Conservation (phyloP, 192 early-diverging fungal genomes). For the Linnemannia exigua region DNA sequence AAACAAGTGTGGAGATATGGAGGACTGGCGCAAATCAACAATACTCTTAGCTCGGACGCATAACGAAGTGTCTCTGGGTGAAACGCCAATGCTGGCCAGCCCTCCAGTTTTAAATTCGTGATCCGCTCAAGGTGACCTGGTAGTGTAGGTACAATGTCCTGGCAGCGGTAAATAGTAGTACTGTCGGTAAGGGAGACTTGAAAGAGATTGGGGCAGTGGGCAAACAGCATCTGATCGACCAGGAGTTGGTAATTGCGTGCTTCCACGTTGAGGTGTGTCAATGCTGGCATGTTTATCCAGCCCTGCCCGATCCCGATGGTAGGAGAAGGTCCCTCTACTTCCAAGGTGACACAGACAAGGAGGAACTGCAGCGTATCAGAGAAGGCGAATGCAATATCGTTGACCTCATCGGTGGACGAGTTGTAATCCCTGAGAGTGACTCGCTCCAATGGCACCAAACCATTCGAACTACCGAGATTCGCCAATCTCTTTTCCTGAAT, state of each 20-base stretch:
- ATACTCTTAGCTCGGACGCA: not conserved
- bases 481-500: not conserved
- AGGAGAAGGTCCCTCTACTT: not conserved
- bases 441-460: not conserved
- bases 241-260: not conserved
- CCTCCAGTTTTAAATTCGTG: not conserved
- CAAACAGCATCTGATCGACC: not conserved
- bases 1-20: no score
- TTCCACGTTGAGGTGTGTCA: not conserved
- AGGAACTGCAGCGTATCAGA: not conserved
- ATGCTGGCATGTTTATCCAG: not conserved
- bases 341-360: not conserved
- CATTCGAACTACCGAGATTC: no score
- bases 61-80: not conserved
- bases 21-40: not conserved
- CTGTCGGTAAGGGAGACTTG: not conserved
- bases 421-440: not conserved
- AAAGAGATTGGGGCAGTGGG: not conserved
- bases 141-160: not conserved
- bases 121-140: not conserved
- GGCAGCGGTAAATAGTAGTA: not conserved
- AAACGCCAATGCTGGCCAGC: not conserved
- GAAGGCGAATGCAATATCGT: constrained; percentile 1
- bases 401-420: not conserved
- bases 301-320: not conserved